Evolutionary conservation across 2,329 filamentous ascomycete species (phyloP).

Genomic region (Alternaria gansuensis): DNA sequence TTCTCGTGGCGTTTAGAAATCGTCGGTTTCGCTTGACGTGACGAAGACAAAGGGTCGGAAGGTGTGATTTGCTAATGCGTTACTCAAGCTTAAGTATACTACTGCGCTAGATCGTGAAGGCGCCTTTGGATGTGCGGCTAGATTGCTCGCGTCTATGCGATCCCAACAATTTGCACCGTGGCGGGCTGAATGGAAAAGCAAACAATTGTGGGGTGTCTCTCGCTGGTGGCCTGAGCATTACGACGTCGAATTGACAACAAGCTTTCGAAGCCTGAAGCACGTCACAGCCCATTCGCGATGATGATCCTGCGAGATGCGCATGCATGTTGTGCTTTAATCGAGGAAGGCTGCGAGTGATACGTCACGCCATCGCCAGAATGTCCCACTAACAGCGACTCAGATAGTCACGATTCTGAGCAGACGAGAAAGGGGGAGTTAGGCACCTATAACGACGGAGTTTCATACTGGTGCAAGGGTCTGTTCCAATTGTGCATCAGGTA

Average conservation of each 20-base stretch:
- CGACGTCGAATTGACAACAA: conserved; percentile 7
- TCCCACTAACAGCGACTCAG: conserved; percentile 6
- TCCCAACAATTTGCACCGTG: background rate
- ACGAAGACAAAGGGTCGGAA: conserved; percentile 2
- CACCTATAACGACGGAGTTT: background rate
- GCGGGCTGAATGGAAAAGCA: background rate
- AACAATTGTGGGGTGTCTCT: background rate
- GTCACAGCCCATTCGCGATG: background rate
- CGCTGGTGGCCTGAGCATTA: background rate
- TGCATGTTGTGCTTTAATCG: conserved; percentile 6
- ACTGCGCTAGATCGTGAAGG: background rate
- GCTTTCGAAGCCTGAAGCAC: background rate
- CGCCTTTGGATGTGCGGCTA: conserved; percentile 1
- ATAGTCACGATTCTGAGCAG: background rate
- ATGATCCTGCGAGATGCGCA: conserved; percentile 5
- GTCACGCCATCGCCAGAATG: conserved; percentile 3
- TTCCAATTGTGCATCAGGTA: conserved; percentile 15
- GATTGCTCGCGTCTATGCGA: conserved; percentile 4
- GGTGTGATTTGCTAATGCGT: background rate
- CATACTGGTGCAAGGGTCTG: conserved; percentile 4
- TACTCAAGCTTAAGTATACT: conserved; percentile 3
- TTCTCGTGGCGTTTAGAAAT: background rate
- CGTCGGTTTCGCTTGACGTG: background rate
- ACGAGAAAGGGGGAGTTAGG: conserved; percentile 1
- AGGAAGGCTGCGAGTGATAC: conserved; percentile 4